Evolutionary conservation across 2,329 filamentous ascomycete species (phyloP), one percentile per base, ranked within the genome.

Genomic region (Sphaerulina musiva): DNA sequence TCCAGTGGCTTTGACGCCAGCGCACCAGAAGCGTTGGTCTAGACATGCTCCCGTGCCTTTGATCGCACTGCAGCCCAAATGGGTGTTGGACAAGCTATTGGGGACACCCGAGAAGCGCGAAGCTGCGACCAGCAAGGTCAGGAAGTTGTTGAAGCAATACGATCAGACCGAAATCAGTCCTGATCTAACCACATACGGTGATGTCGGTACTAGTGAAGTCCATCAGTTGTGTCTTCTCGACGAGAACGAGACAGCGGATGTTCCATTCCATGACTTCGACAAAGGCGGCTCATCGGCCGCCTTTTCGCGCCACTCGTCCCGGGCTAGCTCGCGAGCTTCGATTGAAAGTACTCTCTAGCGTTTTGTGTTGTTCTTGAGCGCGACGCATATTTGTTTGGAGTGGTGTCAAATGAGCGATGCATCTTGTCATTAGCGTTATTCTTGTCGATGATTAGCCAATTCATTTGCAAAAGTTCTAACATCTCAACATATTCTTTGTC

Each of bases 31-130:
- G 17, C 45, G 58, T 38, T 60, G 56, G 56, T 60, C 58, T 6
- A 51, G 58, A 32, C 58, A 59, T 46, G 54, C 58, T 17, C 58
- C 58, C 2, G 58, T 60, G 3, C 58, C 58, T 5, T 36, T 60
- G 9, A 52, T 60, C 10, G 58, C 58, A 17, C 41, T 60, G 29
- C 58, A 60, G 31, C 58, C 58, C 3, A 60, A 60, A 31, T 60
- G 58, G 58, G 58, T 60, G 10, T 46, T 60, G n/a, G 58, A 60
- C 44, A 58, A 53, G 11, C 56, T 60, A 6, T 45, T 60, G 41
- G 44, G 46, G 36, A 60, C 56, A 17, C 54, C 58, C n/a, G 54
- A 60, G 14, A 60, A 59, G 48, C 56, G 58, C 14, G 47, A 56
- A 31, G 49, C 54, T 2, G 58, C 58, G 6, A 60, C 58, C 14